A percentile compares a stretch with the other conserved stretches of the same genome.
Evolutionary conservation across 305 asterid genomes (phyloP).

Genomic region (Striga hermonthica): DNA sequence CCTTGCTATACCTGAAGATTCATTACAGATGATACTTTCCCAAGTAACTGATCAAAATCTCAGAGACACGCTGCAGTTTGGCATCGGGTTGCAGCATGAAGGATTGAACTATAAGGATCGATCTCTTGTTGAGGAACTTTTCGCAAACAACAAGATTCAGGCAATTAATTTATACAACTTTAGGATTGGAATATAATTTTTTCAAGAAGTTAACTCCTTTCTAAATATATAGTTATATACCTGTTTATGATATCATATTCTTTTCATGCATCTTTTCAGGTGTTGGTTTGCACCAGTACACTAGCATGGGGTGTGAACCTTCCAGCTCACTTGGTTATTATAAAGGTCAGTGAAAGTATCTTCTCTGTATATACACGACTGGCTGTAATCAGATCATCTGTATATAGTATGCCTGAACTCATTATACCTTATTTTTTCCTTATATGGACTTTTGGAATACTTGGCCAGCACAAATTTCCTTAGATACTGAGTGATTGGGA

Average conservation of each 20-base stretch:
- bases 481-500: background rate
- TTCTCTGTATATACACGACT: conserved; percentile 21
- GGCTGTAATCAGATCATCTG: conserved; percentile 3
- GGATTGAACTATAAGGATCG: conserved; percentile 95
- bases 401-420: background rate
- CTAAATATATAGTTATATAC: background rate
- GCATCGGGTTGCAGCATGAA: conserved; percentile 97
- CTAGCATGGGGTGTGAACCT: conserved; percentile 99
- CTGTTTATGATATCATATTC: conserved; percentile 21
- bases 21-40: conserved; percentile 93
- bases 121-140: conserved; percentile 97
- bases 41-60: conserved; percentile 95
- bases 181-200: conserved; percentile 19
- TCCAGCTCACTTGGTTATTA: conserved; percentile 96
- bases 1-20: conserved; percentile 84
- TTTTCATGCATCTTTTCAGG: conserved; percentile 45
- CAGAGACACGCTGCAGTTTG: conserved; percentile 96
- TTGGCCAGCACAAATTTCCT: no score
- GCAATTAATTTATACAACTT: conserved; percentile 40
- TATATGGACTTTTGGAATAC: conserved; percentile 8
- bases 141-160: conserved; percentile 96
- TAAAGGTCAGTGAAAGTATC: conserved; percentile 61
- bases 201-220: conserved; percentile 6
- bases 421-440: background rate
- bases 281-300: conserved; percentile 96